phyloP scores from a whole-genome alignment of 768 basidiomycete species.

The Tulasnella sp. region DNA sequence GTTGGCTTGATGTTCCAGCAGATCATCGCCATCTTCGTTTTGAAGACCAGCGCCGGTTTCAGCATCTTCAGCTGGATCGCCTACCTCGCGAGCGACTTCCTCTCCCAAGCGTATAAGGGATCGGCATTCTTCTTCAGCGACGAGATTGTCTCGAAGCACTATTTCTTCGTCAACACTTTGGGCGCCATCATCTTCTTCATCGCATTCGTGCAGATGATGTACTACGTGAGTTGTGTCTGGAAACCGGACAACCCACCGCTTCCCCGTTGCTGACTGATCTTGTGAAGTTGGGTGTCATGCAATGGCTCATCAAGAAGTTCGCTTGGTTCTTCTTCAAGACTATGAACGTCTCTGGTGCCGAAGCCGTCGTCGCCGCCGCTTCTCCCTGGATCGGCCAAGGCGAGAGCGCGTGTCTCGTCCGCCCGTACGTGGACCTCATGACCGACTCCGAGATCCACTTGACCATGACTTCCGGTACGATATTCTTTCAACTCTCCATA shows the following conservation, averaged over 20 bases:
- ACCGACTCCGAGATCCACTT: constrained; percentile 79
- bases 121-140: constrained; percentile 75
- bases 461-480: constrained; percentile 70
- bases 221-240: constrained; percentile 51
- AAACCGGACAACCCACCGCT: too few relatives aligned
- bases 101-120: constrained; percentile 53
- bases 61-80: constrained; percentile 78
- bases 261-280: background rate
- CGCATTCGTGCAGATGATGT: constrained; percentile 84
- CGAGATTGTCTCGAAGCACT: constrained; percentile 51
- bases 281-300: constrained; percentile 66
- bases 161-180: constrained; percentile 48
- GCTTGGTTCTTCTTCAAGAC: constrained; percentile 92
- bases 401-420: constrained; percentile 77
- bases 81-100: constrained; percentile 66
- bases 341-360: constrained; percentile 87
- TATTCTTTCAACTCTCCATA: constrained; percentile 7
- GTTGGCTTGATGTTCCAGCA: constrained; percentile 81
- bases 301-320: constrained; percentile 83
- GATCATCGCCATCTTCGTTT: constrained; percentile 75
- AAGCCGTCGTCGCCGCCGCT: constrained; percentile 84
- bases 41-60: constrained; percentile 76
- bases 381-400: constrained; percentile 93
- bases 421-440: constrained; percentile 75
- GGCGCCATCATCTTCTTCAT: constrained; percentile 86